phyloP scores from a whole-genome alignment of 208 protist species.

The Acanthamoeba castellanii region DNA sequence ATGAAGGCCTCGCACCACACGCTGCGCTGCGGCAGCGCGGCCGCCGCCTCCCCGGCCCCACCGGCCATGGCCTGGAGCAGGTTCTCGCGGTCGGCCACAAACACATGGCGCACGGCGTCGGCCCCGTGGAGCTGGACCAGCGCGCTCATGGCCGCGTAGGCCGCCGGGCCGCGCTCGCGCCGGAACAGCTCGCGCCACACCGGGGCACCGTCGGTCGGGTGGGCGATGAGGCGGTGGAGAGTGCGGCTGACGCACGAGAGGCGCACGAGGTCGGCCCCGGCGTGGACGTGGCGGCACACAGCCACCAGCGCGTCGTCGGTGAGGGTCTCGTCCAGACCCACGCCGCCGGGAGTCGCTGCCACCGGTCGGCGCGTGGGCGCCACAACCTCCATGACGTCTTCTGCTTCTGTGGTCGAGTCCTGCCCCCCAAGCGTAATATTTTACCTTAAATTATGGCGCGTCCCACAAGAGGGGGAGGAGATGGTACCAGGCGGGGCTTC shows the following conservation, averaged over 20 bases:
- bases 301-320: neutral
- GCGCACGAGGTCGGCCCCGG: neutral
- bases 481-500: too few species aligned
- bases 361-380: too few species aligned
- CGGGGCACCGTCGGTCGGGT: neutral
- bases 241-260: neutral
- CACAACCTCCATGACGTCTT: too few species aligned
- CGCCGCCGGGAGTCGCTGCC: too few species aligned
- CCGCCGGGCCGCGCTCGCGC: neutral
- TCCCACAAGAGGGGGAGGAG: too few species aligned
- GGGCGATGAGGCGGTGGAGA: too few species aligned
- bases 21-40: neutral
- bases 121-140: neutral
- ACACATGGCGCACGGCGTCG: neutral
- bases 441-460: too few species aligned
- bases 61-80: neutral
- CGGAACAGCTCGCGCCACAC: conserved; percentile 1
- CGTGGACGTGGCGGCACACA: neutral
- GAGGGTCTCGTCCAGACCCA: neutral
- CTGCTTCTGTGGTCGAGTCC: too few species aligned
- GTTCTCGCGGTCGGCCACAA: neutral
- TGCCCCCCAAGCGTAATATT: too few species aligned
- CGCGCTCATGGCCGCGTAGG: neutral
- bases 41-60: neutral
- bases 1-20: conserved; percentile 4